These are phyloP conservation scores for Entomortierella chlamydospora DNA, from an alignment of 192 early-diverging fungal species.

Conservation along the genomic window DNA sequence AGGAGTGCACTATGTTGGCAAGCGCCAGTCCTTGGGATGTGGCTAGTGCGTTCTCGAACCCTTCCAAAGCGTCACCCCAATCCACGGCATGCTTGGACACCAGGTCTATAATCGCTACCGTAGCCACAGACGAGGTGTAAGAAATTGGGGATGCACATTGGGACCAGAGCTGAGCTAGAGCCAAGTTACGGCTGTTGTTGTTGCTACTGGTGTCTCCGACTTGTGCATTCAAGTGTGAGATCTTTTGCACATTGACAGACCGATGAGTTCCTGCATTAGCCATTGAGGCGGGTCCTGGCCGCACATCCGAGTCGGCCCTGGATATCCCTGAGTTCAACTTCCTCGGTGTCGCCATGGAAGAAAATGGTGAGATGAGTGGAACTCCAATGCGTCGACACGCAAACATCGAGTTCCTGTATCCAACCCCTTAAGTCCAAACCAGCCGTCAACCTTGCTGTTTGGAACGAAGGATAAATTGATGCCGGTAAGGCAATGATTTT, in stretches of 20 bases:
- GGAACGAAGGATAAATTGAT: neutral
- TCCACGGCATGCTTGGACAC: conserved; percentile 18
- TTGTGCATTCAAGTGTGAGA: conserved; percentile 13
- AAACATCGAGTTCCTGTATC: neutral
- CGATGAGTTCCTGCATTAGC: conserved; percentile 17
- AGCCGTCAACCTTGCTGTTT: neutral
- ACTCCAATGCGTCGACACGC: neutral
- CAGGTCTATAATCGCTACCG: conserved; percentile 25
- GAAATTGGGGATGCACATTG: conserved; percentile 35
- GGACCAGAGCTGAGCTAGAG: conserved; percentile 45
- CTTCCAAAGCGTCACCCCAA: conserved; percentile 39
- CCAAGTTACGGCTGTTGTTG: conserved; percentile 13
- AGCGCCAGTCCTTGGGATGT: conserved; percentile 30
- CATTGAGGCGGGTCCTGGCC: neutral
- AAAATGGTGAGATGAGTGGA: neutral
- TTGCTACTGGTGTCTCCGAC: neutral
- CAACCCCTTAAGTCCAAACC: neutral
- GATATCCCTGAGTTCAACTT: neutral
- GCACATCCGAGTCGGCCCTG: conserved; percentile 1
- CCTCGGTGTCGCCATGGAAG: conserved; percentile 14
- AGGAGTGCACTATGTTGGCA: conserved; percentile 36
- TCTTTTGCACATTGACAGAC: conserved; percentile 41
- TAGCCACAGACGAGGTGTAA: conserved; percentile 36
- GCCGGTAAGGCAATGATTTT: neutral
- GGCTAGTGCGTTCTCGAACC: conserved; percentile 42